phyloP scores from a whole-genome alignment of 2,329 filamentous ascomycete genomes.

The Rutstroemia sp. region DNA sequence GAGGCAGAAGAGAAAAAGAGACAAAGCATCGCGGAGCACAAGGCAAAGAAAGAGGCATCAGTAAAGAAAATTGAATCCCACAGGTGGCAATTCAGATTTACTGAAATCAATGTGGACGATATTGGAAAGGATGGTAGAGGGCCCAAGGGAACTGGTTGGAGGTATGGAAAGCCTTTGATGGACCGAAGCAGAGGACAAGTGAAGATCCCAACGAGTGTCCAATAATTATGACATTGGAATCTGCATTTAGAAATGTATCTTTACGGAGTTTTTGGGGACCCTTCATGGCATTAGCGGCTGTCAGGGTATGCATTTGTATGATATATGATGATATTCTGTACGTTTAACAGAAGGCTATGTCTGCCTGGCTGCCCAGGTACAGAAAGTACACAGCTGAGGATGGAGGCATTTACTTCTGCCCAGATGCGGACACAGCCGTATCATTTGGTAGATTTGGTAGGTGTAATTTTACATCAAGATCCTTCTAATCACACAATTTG shows the following conservation, averaged over 20 bases:
- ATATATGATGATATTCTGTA: background rate
- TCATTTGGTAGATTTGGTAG: too few relatives aligned
- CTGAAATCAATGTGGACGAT: conserved; percentile 48
- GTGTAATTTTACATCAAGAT: too few relatives aligned
- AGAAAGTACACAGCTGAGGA: too few relatives aligned
- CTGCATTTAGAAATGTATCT: conserved; percentile 2
- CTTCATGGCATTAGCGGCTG: conserved; percentile 8
- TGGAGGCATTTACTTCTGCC: too few relatives aligned
- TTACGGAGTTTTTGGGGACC: conserved; percentile 3
- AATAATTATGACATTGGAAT: conserved; percentile 9
- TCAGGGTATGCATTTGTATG: background rate
- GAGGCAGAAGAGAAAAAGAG: conserved; percentile 38
- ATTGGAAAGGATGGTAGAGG: conserved; percentile 48
- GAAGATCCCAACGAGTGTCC: conserved; percentile 59
- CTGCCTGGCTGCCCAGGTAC: too few relatives aligned
- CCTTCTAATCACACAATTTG: too few relatives aligned
- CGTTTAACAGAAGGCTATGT: background rate
- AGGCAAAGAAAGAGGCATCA: conserved; percentile 32
- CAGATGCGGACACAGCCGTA: too few relatives aligned
- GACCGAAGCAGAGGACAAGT: conserved; percentile 56
- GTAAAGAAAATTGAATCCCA: conserved; percentile 39
- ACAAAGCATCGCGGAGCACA: conserved; percentile 30
- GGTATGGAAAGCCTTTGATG: conserved; percentile 55
- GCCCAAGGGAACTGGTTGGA: conserved; percentile 47
- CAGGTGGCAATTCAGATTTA: conserved; percentile 57